Evolutionary conservation across 1,284 basidiomycete genomes (phyloP).

Genomic region (Neolentinus lepideus): DNA sequence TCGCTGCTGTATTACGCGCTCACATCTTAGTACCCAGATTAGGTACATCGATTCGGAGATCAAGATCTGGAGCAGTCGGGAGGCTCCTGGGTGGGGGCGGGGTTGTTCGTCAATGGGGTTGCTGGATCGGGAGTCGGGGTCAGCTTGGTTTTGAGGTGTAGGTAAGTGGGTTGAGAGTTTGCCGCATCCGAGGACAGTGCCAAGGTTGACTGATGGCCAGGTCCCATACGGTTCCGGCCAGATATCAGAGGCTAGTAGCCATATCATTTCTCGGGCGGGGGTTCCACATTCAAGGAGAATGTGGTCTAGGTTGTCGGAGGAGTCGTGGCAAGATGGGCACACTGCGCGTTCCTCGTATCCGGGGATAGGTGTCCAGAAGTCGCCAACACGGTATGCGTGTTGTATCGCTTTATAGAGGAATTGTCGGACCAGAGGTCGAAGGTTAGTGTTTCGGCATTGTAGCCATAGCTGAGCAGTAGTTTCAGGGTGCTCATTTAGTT

Average conservation of each 20-base stretch:
- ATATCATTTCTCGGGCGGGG: conserved; percentile 7
- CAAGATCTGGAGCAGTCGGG: conserved; percentile 10
- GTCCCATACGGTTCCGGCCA: neutral
- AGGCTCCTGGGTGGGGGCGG: neutral
- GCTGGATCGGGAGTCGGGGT: too few species aligned
- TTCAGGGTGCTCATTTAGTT: too few species aligned
- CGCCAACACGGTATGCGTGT: conserved; percentile 3
- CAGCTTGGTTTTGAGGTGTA: too few species aligned
- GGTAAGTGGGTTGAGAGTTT: neutral
- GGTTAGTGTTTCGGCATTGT: too few species aligned
- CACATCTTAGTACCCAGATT: conserved; percentile 14
- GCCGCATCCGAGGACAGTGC: conserved; percentile 6
- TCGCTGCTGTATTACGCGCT: conserved; percentile 9
- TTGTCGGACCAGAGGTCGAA: neutral
- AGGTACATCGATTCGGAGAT: conserved; percentile 12
- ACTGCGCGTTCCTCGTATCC: conserved; percentile 3
- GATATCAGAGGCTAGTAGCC: conserved; percentile 6
- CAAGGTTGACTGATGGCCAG: conserved; percentile 9
- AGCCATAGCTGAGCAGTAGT: too few species aligned
- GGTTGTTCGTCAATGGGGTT: too few species aligned
- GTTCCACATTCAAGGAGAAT: conserved; percentile 9
- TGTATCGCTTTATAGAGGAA: conserved; percentile 2
- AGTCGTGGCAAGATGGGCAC: conserved; percentile 7
- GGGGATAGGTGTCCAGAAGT: conserved; percentile 6
- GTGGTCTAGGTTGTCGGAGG: conserved; percentile 11